Evolutionary conservation across 306 rosid species (phyloP).

Genomic region (Prunus mongolica): DNA sequence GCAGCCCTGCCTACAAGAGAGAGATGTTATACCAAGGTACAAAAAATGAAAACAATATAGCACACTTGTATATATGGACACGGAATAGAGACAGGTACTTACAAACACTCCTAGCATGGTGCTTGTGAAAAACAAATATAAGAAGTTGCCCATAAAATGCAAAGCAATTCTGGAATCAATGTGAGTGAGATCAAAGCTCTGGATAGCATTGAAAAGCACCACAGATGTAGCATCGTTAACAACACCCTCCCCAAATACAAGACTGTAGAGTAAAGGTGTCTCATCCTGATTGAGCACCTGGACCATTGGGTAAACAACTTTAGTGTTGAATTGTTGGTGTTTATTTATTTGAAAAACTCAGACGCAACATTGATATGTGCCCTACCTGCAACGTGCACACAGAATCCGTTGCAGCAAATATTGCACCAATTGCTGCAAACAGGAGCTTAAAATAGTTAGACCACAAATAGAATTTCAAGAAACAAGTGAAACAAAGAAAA

Average conservation of each 20-base stretch:
- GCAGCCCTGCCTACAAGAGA: conserved; percentile 72
- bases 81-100: conserved; percentile 20
- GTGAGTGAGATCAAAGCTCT: conserved; percentile 75
- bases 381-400: conserved; percentile 98
- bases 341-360: conserved; percentile 18
- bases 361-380: conserved; percentile 6
- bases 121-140: conserved; percentile 72
- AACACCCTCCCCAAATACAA: conserved; percentile 98
- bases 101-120: conserved; percentile 85
- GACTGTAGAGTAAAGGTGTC: conserved; percentile 95
- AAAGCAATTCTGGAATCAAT: conserved; percentile 53
- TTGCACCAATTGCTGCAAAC: conserved; percentile 86
- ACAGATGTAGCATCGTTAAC: conserved; percentile 98
- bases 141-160: conserved; percentile 68
- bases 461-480: conserved; percentile 9
- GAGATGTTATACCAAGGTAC: conserved; percentile 28
- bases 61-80: background rate
- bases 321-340: conserved; percentile 12
- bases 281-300: conserved; percentile 96
- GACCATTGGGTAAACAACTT: conserved; percentile 30
- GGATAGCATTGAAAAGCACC: conserved; percentile 94
- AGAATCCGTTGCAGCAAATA: conserved; percentile 98
- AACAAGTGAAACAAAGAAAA: conserved; percentile 5
- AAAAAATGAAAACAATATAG: conserved; percentile 4
- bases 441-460: conserved; percentile 14